Evolutionary conservation across 2,329 filamentous ascomycete species (phyloP).

Genomic region (Fusarium nematophilum): DNA sequence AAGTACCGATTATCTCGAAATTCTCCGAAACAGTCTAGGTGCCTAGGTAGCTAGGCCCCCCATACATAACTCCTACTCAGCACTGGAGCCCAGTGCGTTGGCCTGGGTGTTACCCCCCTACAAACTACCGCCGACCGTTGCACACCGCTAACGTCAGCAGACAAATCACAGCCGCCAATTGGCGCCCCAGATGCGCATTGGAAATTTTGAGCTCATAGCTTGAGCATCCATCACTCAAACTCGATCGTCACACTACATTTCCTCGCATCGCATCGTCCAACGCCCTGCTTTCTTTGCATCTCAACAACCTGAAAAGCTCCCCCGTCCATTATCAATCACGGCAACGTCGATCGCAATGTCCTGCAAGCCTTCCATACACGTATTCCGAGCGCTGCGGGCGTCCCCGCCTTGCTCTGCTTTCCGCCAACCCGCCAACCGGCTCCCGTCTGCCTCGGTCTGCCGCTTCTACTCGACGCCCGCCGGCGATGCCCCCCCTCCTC

Average conservation of each 20-base stretch:
- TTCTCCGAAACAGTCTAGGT: constrained; percentile 6
- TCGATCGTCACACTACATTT: constrained; percentile 17
- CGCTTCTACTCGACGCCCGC: constrained; percentile 50
- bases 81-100: constrained; percentile 13
- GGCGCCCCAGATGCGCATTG: constrained; percentile 21
- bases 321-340: neutral
- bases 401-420: constrained; percentile 24
- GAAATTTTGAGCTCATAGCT: constrained; percentile 43
- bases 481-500: constrained; percentile 56
- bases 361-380: constrained; percentile 35
- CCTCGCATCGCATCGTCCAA: constrained; percentile 10
- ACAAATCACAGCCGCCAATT: constrained; percentile 37
- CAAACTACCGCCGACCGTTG: constrained; percentile 7
- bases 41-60: no score
- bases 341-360: constrained; percentile 32
- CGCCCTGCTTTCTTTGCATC: neutral
- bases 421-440: constrained; percentile 27
- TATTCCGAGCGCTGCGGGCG: constrained; percentile 42
- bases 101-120: constrained; percentile 15
- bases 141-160: constrained; percentile 28
- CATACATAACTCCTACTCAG: constrained; percentile 5
- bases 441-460: constrained; percentile 17
- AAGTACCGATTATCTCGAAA: constrained; percentile 6
- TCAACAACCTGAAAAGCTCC: neutral
- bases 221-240: constrained; percentile 16